Evolutionary conservation across 106 monocot genomes (phyloP), one percentile per base, ranked within the genome.

Genomic region (Gastrodia elata): DNA sequence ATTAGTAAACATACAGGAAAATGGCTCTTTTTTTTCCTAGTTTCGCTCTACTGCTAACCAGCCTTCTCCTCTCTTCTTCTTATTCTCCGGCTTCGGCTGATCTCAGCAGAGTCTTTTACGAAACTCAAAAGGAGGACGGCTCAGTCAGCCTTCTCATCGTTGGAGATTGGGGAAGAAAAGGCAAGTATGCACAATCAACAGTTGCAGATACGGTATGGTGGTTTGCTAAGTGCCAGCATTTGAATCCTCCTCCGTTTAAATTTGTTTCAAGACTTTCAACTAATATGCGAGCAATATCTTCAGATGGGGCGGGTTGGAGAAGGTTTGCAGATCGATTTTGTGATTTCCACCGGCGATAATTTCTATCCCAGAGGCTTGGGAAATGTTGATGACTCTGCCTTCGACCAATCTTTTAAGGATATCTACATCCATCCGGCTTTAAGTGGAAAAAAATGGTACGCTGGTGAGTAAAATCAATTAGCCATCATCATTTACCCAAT

Each of bases 361-460:
- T 87, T 91, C 80, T 91, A 87, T 64, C 79, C 87, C 3, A 28
- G 65, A 38, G 91, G 91, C 39, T 46, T 91, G 16, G 49, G 71
- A 0, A 74, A 78, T 38, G 42, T 83, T 26, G 75, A 85, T 4
- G 93, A 93, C 42, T 41, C 38, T 28, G 28, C 26, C 1, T 93
- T 93, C 9, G 80, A 83, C 59, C 43, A 83, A n/a, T 93, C 93
- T 36, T 93, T 93, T 35, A 80, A 68, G 24, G 74, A 87, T 27
- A 59, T 93, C 39, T 93, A 87, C 82, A 87, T 84, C 10, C 85
- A 85, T 8, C 61, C 75, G 49, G 93, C 78, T 68, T 93, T 64
- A 83, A 90, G 48, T n/a, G n/a, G n/a, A n/a, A 93, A 78, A 78
- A 85, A 73, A 20, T 93, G 93, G 93, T 93, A 87, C 39, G 68